These are phyloP conservation scores for Dothistroma pini DNA, from an alignment of 2,329 filamentous ascomycete genomes.

Conservation along the genomic window DNA sequence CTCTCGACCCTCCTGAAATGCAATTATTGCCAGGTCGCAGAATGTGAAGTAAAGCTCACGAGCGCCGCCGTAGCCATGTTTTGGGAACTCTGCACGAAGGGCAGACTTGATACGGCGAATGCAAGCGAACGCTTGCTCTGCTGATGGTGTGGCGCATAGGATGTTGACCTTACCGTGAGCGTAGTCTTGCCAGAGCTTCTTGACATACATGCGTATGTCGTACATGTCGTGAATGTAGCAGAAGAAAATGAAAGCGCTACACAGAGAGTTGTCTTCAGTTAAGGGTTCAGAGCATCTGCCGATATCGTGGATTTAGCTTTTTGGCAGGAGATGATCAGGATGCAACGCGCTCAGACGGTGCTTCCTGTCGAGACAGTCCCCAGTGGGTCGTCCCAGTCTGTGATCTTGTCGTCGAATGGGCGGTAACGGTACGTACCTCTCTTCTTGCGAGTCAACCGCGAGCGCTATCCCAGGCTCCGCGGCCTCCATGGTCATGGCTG, in stretches of 20 bases:
- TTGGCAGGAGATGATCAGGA: no score
- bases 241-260: neutral
- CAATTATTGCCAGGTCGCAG: neutral
- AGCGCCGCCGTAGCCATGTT: neutral
- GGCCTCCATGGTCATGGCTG: neutral
- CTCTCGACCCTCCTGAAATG: neutral
- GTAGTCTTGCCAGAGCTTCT: neutral
- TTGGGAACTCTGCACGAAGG: neutral
- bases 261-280: no score
- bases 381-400: no score
- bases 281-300: no score
- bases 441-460: neutral
- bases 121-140: conserved; percentile 1
- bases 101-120: neutral
- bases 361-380: no score
- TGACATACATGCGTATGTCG: neutral
- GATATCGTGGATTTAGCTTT: no score
- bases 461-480: neutral
- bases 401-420: no score
- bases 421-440: no score
- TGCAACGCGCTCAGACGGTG: no score
- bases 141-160: neutral
- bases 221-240: neutral
- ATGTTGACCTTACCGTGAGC: neutral
- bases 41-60: neutral